Evolutionary conservation across 768 basidiomycete species (phyloP).

Genomic region (Favolaschia claudopus): DNA sequence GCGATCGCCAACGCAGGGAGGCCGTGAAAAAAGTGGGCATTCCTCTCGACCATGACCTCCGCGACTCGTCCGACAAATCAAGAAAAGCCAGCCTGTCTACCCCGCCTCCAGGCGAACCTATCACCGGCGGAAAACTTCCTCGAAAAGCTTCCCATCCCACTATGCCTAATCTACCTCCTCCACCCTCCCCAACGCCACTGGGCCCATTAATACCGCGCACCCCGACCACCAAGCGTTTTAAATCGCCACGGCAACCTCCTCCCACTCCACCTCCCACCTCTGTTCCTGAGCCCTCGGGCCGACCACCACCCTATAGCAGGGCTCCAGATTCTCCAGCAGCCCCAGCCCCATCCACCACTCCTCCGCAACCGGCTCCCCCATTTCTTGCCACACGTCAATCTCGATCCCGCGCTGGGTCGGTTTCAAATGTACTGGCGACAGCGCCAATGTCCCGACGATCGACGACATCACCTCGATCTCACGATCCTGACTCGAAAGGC

Average conservation of each 20-base stretch:
- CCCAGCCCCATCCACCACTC: constrained; percentile 29
- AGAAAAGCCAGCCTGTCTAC: constrained; percentile 59
- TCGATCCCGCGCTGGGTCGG: constrained; percentile 61
- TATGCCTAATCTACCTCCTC: constrained; percentile 37
- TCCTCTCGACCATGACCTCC: constrained; percentile 41
- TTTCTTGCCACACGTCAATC: constrained; percentile 46
- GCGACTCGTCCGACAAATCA: constrained; percentile 54
- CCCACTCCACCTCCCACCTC: constrained; percentile 30
- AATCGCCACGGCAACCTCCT: too few relatives aligned
- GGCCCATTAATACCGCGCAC: constrained; percentile 30
- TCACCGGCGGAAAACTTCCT: constrained; percentile 37
- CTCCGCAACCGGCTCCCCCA: constrained; percentile 50
- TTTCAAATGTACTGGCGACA: constrained; percentile 66
- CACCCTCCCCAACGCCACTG: constrained; percentile 37
- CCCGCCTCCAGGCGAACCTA: constrained; percentile 49
- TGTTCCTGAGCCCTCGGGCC: constrained; percentile 50
- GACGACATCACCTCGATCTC: constrained; percentile 39
- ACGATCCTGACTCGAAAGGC: constrained; percentile 55
- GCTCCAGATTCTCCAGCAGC: constrained; percentile 39
- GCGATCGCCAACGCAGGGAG: constrained; percentile 74
- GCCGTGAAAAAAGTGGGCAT: constrained; percentile 61
- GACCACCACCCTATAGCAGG: constrained; percentile 71
- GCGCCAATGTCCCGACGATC: constrained; percentile 46
- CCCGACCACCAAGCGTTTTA: constrained; percentile 41
- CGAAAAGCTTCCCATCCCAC: constrained; percentile 51